Base-by-base conservation (phyloP, 345 rosid genomes). In the Sapria himalayana region DNA sequence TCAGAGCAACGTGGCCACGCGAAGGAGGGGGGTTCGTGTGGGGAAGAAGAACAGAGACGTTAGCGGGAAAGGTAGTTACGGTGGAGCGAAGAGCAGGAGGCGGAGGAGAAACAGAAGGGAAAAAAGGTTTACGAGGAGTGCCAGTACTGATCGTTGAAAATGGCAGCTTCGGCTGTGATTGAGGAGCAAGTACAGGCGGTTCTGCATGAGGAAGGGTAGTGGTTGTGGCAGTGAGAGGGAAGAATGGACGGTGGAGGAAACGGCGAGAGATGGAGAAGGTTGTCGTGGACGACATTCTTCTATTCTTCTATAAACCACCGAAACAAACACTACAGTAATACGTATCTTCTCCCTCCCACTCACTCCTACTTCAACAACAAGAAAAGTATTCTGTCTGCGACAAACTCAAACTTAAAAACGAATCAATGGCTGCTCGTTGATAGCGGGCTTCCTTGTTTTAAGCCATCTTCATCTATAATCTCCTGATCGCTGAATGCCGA, bases 51-150 rank as follows among this genome's bases (percentile, higher is more conserved):
- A 84, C 72, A 33, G 95, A 76, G 37, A 82, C 72, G 66, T 89
- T 82, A 43, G 98, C 93, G 31, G 98, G 99, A 39, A 89, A 79
- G 20, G 98, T 66, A 4, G 72, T 59, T 48, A 71, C 57, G 10
- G 62, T 11, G 36, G 76, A 37, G 0, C 68, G 16, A 3, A 64
- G 27, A 0, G 80, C 52, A 9, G 76, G 73, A 6, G 66, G 67
- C 14, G 69, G 61, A 0, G 93, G 59, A 0, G 64, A 48, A 3
- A 29, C 21, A 9, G 71, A 43, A 12, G 74, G 78, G 37, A 72
- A 76, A 40, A 76, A 76, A 0, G 80, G 55, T 18, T 33, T 66
- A 1, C 27, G 66, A 9, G 57, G 46, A 14, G 65, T 58, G 58
- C 45, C 6, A 25, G 72, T 35, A 24, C 64, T 60, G 5, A 71